These are phyloP conservation scores for Globisporangium sylvaticum DNA, from an alignment of 352 stramenopile genomes.

Conservation along the genomic window DNA sequence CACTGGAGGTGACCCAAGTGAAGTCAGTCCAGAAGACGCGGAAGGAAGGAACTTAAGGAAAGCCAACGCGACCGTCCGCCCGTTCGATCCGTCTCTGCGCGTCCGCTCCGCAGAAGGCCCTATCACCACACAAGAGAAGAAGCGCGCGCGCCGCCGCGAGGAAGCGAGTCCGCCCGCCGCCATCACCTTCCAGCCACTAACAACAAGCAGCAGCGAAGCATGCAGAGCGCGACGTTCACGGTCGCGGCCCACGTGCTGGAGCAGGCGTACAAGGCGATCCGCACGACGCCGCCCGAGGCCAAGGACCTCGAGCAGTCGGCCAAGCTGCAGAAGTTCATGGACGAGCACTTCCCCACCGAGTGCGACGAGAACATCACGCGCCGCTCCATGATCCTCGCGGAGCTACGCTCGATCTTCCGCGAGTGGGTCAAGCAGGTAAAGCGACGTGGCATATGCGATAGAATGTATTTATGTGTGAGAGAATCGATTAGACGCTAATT, in stretches of 20 bases:
- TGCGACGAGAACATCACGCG: slow-evolving; percentile 77
- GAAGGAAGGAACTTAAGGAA: background rate
- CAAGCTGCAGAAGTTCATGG: slow-evolving; percentile 83
- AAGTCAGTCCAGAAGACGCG: slow-evolving; percentile 5
- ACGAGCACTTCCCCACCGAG: slow-evolving; percentile 75
- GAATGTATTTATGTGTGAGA: too few relatives aligned
- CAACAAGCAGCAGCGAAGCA: slow-evolving; percentile 13
- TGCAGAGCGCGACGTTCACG: slow-evolving; percentile 66
- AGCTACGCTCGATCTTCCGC: slow-evolving; percentile 81
- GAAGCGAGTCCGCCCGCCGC: background rate
- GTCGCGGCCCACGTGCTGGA: slow-evolving; percentile 76
- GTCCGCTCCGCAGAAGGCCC: background rate
- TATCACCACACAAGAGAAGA: background rate
- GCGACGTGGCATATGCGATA: too few relatives aligned
- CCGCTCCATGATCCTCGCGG: slow-evolving; percentile 79
- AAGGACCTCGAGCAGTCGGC: slow-evolving; percentile 81
- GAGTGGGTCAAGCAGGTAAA: slow-evolving; percentile 79
- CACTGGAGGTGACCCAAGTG: background rate
- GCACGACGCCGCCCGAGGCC: slow-evolving; percentile 74
- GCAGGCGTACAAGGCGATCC: slow-evolving; percentile 88
- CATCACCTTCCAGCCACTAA: background rate
- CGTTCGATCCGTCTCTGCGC: background rate
- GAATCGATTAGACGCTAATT: slow-evolving; percentile 1
- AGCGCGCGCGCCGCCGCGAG: background rate
- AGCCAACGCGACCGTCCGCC: background rate